phyloP scores from a whole-genome alignment of 2,329 filamentous ascomycete genomes.

The Aspergillus fumigatus region DNA sequence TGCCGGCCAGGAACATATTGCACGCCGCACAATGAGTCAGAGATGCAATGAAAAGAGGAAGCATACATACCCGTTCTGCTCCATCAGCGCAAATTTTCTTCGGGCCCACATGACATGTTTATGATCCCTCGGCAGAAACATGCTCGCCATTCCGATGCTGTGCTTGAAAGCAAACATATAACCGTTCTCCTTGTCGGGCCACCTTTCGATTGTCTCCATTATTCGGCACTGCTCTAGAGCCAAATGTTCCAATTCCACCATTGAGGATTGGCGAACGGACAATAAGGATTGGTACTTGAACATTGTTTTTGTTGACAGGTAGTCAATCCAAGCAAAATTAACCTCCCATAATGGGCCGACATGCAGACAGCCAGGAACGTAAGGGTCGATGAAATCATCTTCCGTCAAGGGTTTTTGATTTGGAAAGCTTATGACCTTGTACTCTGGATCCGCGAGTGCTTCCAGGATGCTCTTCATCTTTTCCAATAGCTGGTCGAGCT shows the following conservation, averaged over 20 bases:
- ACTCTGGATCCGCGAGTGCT: conserved; percentile 57
- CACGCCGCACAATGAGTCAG: background rate
- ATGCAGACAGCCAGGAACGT: conserved; percentile 65
- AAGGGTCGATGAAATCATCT: conserved; percentile 70
- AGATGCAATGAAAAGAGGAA: background rate
- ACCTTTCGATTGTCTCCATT: conserved; percentile 72
- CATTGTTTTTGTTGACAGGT: conserved; percentile 74
- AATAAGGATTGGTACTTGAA: conserved; percentile 68
- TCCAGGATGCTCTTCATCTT: conserved; percentile 52
- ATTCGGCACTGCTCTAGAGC: conserved; percentile 70
- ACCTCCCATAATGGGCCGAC: conserved; percentile 66
- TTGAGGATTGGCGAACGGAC: conserved; percentile 48
- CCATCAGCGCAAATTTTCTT: conserved; percentile 71
- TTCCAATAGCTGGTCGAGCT: conserved; percentile 44
- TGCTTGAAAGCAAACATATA: conserved; percentile 69
- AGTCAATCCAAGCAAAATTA: conserved; percentile 71
- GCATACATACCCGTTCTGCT: conserved; percentile 67
- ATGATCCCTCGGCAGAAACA: conserved; percentile 74
- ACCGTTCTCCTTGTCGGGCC: conserved; percentile 65
- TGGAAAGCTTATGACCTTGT: conserved; percentile 61
- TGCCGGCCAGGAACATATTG: background rate
- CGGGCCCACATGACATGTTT: conserved; percentile 75
- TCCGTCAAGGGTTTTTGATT: conserved; percentile 49
- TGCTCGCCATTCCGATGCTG: conserved; percentile 66
- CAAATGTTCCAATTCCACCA: conserved; percentile 54